A percentile compares a stretch with the other conserved stretches of the same genome.
Conservation (phyloP, 306 rosid genomes). For the Citrullus colocynthis region DNA sequence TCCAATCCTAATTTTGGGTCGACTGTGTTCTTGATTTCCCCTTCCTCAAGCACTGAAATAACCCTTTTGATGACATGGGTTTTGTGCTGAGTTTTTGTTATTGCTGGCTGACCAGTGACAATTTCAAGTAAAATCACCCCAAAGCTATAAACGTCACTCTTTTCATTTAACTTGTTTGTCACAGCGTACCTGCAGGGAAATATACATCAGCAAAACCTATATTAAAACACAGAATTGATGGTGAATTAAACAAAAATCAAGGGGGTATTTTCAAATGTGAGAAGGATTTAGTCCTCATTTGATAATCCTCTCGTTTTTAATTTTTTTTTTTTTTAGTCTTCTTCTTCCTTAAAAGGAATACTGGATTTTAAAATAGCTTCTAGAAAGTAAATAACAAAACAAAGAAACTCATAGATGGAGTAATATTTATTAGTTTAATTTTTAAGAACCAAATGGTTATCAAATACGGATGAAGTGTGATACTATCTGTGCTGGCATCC, state of each 20-base stretch:
- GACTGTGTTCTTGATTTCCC: constrained; percentile 20
- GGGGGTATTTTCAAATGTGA: background rate
- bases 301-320: background rate
- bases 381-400: background rate
- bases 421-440: too few relatives aligned
- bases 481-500: too few relatives aligned
- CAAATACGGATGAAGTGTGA: too few relatives aligned
- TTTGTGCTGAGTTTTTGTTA: constrained; percentile 6
- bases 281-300: background rate
- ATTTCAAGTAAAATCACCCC: constrained; percentile 41
- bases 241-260: background rate
- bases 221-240: background rate
- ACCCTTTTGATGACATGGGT: constrained; percentile 30
- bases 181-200: constrained; percentile 17
- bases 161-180: constrained; percentile 30
- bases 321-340: background rate
- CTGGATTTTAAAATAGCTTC: too few relatives aligned
- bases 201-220: background rate
- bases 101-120: constrained; percentile 26
- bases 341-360: background rate
- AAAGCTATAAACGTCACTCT: constrained; percentile 49
- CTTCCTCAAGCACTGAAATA: constrained; percentile 17
- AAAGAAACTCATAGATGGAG: too few relatives aligned
- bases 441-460: too few relatives aligned
- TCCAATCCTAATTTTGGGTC: constrained; percentile 29